Conservation (phyloP, 1,284 basidiomycete species). For the Schizopora paradoxa region DNA sequence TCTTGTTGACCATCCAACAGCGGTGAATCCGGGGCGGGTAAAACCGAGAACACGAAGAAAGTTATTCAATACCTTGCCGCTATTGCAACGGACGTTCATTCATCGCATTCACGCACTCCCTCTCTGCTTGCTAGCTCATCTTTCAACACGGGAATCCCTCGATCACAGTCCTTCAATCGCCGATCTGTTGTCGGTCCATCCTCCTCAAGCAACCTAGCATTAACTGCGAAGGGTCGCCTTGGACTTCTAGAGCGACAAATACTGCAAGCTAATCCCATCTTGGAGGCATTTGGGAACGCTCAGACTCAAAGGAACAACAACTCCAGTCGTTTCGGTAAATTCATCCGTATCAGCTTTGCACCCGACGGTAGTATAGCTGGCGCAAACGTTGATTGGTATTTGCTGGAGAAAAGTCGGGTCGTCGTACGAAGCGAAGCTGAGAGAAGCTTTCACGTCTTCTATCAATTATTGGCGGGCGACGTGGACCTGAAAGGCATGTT, state of each 20-base stretch:
- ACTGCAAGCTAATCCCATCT: constrained; percentile 94
- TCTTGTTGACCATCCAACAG: constrained; percentile 36
- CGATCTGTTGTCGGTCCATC: constrained; percentile 13
- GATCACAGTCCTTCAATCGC: constrained; percentile 20
- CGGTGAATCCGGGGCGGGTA: constrained; percentile 98
- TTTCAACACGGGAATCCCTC: constrained; percentile 21
- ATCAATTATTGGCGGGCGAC: constrained; percentile 77
- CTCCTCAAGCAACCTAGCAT: constrained; percentile 32
- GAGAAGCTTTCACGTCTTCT: constrained; percentile 96
- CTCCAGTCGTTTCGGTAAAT: constrained; percentile 98
- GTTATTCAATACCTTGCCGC: constrained; percentile 99
- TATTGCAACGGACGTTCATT: constrained; percentile 81
- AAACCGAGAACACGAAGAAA: constrained; percentile 99
- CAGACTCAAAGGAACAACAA: constrained; percentile 99
- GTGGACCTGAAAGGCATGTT: constrained; percentile 57
- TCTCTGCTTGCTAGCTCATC: constrained; percentile 41
- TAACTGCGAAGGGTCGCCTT: constrained; percentile 62
- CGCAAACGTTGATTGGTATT: constrained; percentile 98
- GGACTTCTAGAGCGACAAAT: constrained; percentile 96
- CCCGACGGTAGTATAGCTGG: constrained; percentile 94
- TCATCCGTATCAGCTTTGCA: constrained; percentile 94
- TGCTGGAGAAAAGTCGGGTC: constrained; percentile 96
- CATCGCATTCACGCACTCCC: constrained; percentile 57
- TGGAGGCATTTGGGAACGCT: constrained; percentile 98
- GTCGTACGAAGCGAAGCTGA: constrained; percentile 86